Base-by-base conservation (phyloP, 1,284 basidiomycete genomes). In the Apiotrichum siamense region DNA sequence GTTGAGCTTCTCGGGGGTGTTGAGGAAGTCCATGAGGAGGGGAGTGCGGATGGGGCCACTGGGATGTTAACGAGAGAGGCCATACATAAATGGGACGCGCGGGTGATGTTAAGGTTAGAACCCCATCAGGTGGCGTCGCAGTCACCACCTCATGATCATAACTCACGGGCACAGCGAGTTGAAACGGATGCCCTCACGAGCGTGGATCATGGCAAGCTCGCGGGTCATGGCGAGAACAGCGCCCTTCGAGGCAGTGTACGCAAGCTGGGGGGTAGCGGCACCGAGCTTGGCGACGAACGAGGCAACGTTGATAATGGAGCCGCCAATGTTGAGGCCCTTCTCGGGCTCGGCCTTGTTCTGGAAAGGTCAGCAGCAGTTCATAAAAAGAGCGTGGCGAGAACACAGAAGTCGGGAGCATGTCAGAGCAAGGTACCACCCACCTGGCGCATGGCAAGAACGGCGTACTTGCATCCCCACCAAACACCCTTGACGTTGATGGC, bases 391-490 rank as follows among this genome's bases (percentile, higher is more conserved):
- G n/a, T n/a, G n/a, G n/a, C n/a, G n/a, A n/a, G n/a, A n/a, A n/a
- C n/a, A n/a, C n/a, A n/a, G n/a, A n/a, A n/a, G n/a, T n/a, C n/a
- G n/a, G n/a, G n/a, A n/a, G n/a, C n/a, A n/a, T n/a, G 37, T 23
- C 18, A 24, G n/a, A 18, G 20, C 27, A 35, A 29, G 4, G 4
- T 2, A 41, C n/a, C n/a, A n/a, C 73, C 58, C 46, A 72, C 73
- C 39, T 70, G 77, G 57, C 89, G 84, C 93, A 97, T 97, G 23
- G 93, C 94, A 49, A 86, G 78, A 67, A 97, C 92, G 7, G 91
- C 93, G 69, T 97, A 86, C 75, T 97, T 96, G 80, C 87, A 93
- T 40, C 94, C 93, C 84, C 86, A 97, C 93, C 93, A 97, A 53
- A 97, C 94, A 49, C 93, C 93, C 76, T 97, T 97, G 70, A 94